Evolutionary conservation across 352 stramenopile species (phyloP).

Genomic region (Globisporangium takayamanum): DNA sequence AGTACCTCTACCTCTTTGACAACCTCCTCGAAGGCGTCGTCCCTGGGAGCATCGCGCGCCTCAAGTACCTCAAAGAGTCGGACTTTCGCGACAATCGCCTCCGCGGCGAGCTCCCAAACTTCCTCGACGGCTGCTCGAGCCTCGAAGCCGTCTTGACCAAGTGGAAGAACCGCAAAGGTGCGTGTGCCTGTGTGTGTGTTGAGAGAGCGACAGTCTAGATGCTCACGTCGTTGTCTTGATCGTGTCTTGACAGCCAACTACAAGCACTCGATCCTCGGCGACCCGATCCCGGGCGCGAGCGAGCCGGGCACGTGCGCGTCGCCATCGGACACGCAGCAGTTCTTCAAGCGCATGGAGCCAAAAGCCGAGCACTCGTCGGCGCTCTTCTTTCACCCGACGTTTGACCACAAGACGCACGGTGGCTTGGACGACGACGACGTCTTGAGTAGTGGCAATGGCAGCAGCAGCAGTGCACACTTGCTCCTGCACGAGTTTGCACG

Average conservation of each 20-base stretch:
- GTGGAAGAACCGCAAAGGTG: slow-evolving; percentile 75
- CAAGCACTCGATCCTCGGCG: slow-evolving; percentile 58
- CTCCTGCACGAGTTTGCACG: slow-evolving; percentile 43
- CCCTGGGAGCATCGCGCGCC: slow-evolving; percentile 51
- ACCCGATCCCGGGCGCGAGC: slow-evolving; percentile 41
- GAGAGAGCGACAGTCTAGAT: no score
- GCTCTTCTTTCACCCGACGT: slow-evolving; percentile 52
- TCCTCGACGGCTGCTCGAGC: slow-evolving; percentile 72
- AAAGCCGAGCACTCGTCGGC: slow-evolving; percentile 50
- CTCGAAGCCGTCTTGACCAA: slow-evolving; percentile 76
- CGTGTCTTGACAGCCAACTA: slow-evolving; percentile 38
- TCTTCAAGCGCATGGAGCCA: slow-evolving; percentile 47
- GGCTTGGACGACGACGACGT: slow-evolving; percentile 43
- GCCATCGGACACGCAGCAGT: slow-evolving; percentile 35
- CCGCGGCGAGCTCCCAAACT: slow-evolving; percentile 70
- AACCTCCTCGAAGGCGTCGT: slow-evolving; percentile 68
- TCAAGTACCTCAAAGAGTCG: slow-evolving; percentile 77
- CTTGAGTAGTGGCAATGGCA: no score
- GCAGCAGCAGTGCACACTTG: slow-evolving; percentile 26
- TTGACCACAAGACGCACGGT: slow-evolving; percentile 38
- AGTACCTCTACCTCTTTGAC: slow-evolving; percentile 86
- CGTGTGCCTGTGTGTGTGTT: not conserved
- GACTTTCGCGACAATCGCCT: slow-evolving; percentile 78
- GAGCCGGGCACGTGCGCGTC: slow-evolving; percentile 18
- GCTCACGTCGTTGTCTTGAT: not conserved